These are phyloP conservation scores for Psophocarpus tetragonolobus DNA, from an alignment of 306 rosid genomes.

Conservation along the genomic window DNA sequence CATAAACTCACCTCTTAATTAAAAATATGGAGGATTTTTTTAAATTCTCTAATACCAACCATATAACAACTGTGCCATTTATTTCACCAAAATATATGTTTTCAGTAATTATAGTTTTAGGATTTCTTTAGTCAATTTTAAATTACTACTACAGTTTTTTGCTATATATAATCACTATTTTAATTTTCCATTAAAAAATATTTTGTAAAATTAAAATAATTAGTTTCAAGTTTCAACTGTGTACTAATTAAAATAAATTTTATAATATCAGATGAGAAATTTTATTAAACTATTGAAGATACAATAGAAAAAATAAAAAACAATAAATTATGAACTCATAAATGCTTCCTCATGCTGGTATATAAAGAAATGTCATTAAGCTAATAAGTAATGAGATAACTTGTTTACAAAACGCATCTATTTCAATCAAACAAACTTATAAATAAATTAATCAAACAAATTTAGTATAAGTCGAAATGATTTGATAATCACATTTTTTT, in stretches of 20 bases:
- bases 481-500: background rate
- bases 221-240: background rate
- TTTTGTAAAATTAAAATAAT: background rate
- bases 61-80: too few species aligned
- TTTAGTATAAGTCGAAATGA: background rate
- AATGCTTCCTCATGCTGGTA: too few species aligned
- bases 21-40: too few species aligned
- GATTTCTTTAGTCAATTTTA: background rate
- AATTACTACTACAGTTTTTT: background rate
- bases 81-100: too few species aligned
- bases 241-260: background rate
- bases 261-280: background rate
- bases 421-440: background rate
- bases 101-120: background rate
- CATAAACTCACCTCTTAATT: too few species aligned
- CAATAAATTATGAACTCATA: too few species aligned
- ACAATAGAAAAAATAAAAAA: too few species aligned
- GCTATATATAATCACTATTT: background rate
- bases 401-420: too few species aligned
- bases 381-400: too few species aligned
- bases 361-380: too few species aligned
- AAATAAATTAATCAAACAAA: background rate
- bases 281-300: background rate
- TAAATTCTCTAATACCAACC: too few species aligned
- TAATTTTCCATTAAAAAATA: background rate